Conservation (phyloP, 2,329 filamentous ascomycete species). For the Aspergillus costaricaensis region DNA sequence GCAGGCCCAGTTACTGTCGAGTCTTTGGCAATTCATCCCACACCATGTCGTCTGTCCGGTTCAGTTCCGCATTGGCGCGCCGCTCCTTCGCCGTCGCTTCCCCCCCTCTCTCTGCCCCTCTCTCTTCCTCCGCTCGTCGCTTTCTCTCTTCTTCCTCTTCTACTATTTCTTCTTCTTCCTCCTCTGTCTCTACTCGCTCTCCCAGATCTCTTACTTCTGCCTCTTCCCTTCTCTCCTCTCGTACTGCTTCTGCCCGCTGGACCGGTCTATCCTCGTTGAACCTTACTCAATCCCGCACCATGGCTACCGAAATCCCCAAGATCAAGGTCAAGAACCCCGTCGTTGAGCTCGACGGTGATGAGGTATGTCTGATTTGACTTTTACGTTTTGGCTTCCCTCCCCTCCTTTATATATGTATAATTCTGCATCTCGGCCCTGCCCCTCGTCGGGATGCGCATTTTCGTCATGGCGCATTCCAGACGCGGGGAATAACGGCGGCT, state of each 20-base stretch:
- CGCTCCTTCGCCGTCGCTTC: slow-evolving; percentile 33
- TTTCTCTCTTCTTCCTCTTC: slow-evolving; percentile 28
- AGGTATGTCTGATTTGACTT: slow-evolving; percentile 40
- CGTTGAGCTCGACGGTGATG: slow-evolving; percentile 91
- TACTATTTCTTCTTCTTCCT: slow-evolving; percentile 31
- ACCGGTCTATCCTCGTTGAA: slow-evolving; percentile 31
- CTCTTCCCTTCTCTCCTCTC: slow-evolving; percentile 23
- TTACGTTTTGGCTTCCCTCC: slow-evolving; percentile 1
- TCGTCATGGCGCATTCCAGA: slow-evolving; percentile 26
- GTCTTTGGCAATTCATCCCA: slow-evolving; percentile 12
- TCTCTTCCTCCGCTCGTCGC: slow-evolving; percentile 24
- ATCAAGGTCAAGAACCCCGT: slow-evolving; percentile 99
- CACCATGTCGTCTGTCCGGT: slow-evolving; percentile 41
- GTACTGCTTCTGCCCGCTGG: slow-evolving; percentile 31
- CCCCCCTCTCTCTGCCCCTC: slow-evolving; percentile 31
- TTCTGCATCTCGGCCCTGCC: slow-evolving; percentile 3
- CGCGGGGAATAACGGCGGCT: slow-evolving; percentile 38
- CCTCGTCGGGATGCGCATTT: slow-evolving; percentile 25
- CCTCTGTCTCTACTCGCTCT: slow-evolving; percentile 28
- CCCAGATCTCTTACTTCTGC: slow-evolving; percentile 30
- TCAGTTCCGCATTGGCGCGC: slow-evolving; percentile 43
- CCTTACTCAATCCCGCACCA: slow-evolving; percentile 47
- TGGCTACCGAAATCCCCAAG: slow-evolving; percentile 64
- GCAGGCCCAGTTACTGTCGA: not conserved
- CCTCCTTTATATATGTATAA: slow-evolving; percentile 16